Evolutionary conservation across 2,329 filamentous ascomycete genomes (phyloP), one percentile per base, ranked within the genome.

Genomic region (Nemania serpens): DNA sequence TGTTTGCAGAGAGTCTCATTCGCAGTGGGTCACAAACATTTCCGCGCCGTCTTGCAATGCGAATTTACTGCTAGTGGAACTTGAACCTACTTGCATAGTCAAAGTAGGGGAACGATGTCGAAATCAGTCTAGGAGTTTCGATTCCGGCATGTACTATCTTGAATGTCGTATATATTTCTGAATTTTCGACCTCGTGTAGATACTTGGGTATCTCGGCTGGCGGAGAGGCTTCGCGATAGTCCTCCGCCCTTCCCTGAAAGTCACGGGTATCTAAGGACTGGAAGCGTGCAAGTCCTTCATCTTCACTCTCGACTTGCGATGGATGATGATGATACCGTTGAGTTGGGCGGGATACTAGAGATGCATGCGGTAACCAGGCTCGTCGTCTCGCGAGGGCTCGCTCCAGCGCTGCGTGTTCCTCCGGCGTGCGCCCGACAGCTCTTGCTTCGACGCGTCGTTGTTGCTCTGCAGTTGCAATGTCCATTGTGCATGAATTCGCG

Each of bases 351-450:
- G 49, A 25, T 42, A n/a, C 43, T 18, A 17, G 17, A 39, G 48
- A 36, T 5, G 36, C 36, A 43, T 12, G 20, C 18, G n/a, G 7
- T 20, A 43, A 53, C 22, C 39, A 37, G 37, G 20, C 50, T 53
- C 20, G 50, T 53, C 50, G 50, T 34, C 50, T 43, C 39, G 37
- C 50, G 22, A 53, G 50, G 39, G 50, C 50, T 20, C 22, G 37
- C 39, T 53, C 50, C 37, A 53, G 50, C 15, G 50, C 50, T 39
- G 37, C 37, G 37, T 43, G 37, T 20, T 53, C 50, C 39, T 42
- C 50, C 6, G 50, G 50, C 39, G 50, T 53, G 50, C 50, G 50
- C 37, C 50, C 50, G 39, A 53, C 50, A 18, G 50, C 50, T 53
- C 39, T 25, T 3, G 50, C 50, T 43, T 43, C 37, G 15, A 43